Percentiles rank a stretch among this genome's conserved stretches.
These are phyloP conservation scores for Chaetomiaceae sp. DNA, from an alignment of 2,329 filamentous ascomycete species.

Conservation along the genomic window DNA sequence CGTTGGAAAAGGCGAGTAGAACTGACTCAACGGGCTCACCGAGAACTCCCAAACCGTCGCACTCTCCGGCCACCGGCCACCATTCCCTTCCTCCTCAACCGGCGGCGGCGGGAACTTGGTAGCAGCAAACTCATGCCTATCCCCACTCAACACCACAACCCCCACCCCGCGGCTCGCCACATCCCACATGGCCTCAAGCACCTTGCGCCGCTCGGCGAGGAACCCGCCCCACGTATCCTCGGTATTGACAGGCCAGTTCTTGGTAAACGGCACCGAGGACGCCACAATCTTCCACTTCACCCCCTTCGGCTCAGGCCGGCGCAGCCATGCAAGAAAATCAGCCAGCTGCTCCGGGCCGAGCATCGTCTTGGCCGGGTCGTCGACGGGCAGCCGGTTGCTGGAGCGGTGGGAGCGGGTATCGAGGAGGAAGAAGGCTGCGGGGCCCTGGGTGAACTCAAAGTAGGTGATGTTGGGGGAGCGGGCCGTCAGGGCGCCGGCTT, in stretches of 20 bases:
- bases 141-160: conserved; percentile 80
- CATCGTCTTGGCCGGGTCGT: conserved; percentile 73
- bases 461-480: conserved; percentile 61
- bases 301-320: conserved; percentile 65
- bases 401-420: conserved; percentile 88
- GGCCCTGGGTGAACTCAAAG: conserved; percentile 84
- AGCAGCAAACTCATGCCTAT: conserved; percentile 95
- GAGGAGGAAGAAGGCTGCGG: conserved; percentile 89
- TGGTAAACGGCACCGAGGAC: conserved; percentile 89
- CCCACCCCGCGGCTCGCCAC: conserved; percentile 70
- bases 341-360: conserved; percentile 73
- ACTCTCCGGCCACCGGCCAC: conserved; percentile 57
- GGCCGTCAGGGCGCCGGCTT: conserved; percentile 38
- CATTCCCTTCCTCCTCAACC: conserved; percentile 22
- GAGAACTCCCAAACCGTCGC: conserved; percentile 84
- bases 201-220: conserved; percentile 67
- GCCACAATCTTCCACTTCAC: conserved; percentile 93
- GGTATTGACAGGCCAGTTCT: conserved; percentile 89
- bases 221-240: conserved; percentile 95
- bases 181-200: conserved; percentile 92
- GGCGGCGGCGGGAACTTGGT: conserved; percentile 68
- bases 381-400: conserved; percentile 54
- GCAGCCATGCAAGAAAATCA: conserved; percentile 75
- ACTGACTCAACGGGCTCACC: conserved; percentile 87
- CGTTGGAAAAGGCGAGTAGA: conserved; percentile 79